A percentile compares a stretch with the other conserved stretches of the same genome.
Evolutionary conservation across 257 asterid species (phyloP).

Genomic region (Solanum paucissectum): DNA sequence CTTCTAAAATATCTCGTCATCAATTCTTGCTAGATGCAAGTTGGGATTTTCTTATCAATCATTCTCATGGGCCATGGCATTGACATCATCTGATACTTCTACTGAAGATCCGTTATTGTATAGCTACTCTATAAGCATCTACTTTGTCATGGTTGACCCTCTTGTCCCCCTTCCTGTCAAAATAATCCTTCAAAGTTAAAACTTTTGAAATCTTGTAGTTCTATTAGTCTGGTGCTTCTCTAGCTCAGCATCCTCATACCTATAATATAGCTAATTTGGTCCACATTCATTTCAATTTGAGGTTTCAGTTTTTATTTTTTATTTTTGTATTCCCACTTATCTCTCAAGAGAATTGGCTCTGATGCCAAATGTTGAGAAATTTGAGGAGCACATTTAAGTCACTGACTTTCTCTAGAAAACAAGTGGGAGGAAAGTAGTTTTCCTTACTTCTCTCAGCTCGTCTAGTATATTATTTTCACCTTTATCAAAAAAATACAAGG

Average conservation of each 20-base stretch:
- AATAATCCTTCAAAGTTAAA: neutral
- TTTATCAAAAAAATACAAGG: no score
- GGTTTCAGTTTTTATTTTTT: neutral
- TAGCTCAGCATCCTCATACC: neutral
- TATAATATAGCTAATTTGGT: neutral
- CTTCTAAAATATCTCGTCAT: neutral
- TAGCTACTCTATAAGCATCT: neutral
- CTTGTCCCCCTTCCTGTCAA: neutral
- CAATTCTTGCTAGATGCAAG: neutral
- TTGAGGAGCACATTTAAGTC: neutral
- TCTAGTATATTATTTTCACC: neutral
- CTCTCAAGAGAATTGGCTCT: neutral
- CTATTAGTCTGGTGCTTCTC: neutral
- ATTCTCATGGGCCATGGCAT: neutral
- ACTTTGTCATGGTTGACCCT: neutral
- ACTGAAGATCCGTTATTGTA: neutral
- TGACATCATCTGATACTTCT: neutral
- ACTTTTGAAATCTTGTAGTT: neutral
- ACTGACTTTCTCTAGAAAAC: neutral
- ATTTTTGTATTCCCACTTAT: neutral
- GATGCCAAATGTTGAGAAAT: neutral
- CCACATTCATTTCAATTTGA: neutral
- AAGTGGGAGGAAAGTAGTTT: neutral
- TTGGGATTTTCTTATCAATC: neutral
- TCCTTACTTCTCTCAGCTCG: neutral